These are phyloP conservation scores for Apiotrichum sp. DNA, from an alignment of 1,284 basidiomycete genomes.

Conservation along the genomic window DNA sequence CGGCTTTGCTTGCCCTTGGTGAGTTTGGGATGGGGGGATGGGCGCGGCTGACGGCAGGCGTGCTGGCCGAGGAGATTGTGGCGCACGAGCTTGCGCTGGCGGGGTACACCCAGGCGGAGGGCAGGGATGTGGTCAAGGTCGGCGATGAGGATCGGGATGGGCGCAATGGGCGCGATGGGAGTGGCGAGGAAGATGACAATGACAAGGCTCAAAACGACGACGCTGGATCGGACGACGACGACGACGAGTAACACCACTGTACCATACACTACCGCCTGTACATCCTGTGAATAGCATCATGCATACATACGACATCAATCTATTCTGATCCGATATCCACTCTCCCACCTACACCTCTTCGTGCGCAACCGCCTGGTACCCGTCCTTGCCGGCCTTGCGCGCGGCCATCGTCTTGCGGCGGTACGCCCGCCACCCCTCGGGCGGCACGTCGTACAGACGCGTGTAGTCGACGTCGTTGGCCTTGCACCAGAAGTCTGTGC, in stretches of 20 bases:
- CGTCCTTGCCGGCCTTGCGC: constrained; percentile 19
- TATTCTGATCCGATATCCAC: not conserved
- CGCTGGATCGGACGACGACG: too few relatives aligned
- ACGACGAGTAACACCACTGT: too few relatives aligned
- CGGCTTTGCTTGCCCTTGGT: constrained; percentile 36
- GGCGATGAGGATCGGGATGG: too few relatives aligned
- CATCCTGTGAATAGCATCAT: not conserved
- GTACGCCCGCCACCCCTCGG: constrained; percentile 54
- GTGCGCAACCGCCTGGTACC: constrained; percentile 29
- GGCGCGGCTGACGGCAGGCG: constrained; percentile 16
- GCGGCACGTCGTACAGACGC: constrained; percentile 78
- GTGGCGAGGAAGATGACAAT: not conserved
- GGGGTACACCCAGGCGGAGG: constrained; percentile 10
- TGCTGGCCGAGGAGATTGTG: constrained; percentile 28
- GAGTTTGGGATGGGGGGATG: constrained; percentile 4
- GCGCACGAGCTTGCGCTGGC: constrained; percentile 12
- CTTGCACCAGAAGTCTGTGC: constrained; percentile 89
- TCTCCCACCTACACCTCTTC: constrained; percentile 27
- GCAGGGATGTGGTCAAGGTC: not conserved
- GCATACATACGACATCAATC: not conserved
- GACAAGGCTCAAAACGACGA: not conserved
- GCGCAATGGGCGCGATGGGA: too few relatives aligned
- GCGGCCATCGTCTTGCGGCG: constrained; percentile 21
- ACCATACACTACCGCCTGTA: too few relatives aligned
- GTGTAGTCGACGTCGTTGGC: constrained; percentile 85